Conservation (phyloP, 768 basidiomycete species). For the Leucosporidium scottii region DNA sequence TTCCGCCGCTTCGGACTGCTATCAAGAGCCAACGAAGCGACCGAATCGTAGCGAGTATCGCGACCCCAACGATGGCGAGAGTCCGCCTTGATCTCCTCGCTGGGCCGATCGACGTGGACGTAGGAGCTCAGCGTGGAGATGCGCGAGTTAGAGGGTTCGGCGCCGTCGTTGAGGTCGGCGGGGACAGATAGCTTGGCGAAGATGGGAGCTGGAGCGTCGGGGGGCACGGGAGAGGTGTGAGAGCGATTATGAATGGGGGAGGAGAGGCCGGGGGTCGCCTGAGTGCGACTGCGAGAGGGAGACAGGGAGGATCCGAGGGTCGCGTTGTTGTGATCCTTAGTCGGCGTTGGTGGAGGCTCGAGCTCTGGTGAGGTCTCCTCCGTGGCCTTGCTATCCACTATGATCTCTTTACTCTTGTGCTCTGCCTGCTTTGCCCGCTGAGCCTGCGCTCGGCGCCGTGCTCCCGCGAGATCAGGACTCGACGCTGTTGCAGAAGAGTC, state of each 20-base stretch:
- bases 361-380: constrained; percentile 16
- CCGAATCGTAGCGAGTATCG: background rate
- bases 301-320: too few species aligned
- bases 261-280: background rate
- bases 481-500: constrained; percentile 54
- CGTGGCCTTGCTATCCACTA: constrained; percentile 34
- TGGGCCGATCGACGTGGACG: constrained; percentile 10
- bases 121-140: constrained; percentile 5
- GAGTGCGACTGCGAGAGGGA: background rate
- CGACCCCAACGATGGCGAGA: background rate
- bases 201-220: too few species aligned
- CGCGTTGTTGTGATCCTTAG: too few species aligned
- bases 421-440: too few species aligned
- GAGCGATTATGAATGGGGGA: background rate
- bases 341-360: background rate
- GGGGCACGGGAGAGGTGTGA: too few species aligned
- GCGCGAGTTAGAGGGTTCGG: background rate
- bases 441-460: too few species aligned
- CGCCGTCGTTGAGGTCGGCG: background rate
- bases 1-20: background rate
- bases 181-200: background rate
- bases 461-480: constrained; percentile 71
- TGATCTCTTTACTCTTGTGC: too few species aligned
- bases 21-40: background rate
- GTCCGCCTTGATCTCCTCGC: background rate